Evolutionary conservation across 2,329 filamentous ascomycete genomes (phyloP).

Genomic region (Xylariaceae sp.): DNA sequence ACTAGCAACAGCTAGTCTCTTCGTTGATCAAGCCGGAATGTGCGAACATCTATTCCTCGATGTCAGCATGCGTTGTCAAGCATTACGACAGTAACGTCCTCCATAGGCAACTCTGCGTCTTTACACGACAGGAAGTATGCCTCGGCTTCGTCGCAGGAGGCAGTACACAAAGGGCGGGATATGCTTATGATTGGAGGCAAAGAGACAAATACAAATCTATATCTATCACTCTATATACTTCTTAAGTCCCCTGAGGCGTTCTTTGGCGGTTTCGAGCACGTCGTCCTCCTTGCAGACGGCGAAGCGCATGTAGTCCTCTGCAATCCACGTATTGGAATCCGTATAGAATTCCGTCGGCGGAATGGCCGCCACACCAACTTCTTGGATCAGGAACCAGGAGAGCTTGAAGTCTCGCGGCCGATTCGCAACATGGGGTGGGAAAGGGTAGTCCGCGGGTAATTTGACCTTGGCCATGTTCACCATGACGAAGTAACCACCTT

Average conservation of each 20-base stretch:
- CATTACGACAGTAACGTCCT: too few relatives aligned
- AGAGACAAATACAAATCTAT: too few relatives aligned
- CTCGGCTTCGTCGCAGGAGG: too few relatives aligned
- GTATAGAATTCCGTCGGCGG: conserved; percentile 98
- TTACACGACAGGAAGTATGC: too few relatives aligned
- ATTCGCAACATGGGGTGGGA: conserved; percentile 81
- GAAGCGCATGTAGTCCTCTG: conserved; percentile 90
- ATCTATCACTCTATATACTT: conserved; percentile 55
- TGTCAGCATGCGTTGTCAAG: too few relatives aligned
- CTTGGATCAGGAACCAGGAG: conserved; percentile 93
- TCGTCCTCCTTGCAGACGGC: conserved; percentile 95
- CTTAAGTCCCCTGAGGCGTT: conserved; percentile 67
- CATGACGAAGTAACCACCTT: conserved; percentile 96
- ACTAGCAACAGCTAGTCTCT: too few relatives aligned
- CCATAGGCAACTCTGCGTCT: too few relatives aligned
- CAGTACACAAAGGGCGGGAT: too few relatives aligned
- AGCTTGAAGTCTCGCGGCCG: conserved; percentile 92
- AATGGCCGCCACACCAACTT: conserved; percentile 92
- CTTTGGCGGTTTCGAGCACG: conserved; percentile 74
- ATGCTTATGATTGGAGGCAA: too few relatives aligned
- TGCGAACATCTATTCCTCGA: too few relatives aligned
- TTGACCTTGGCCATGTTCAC: conserved; percentile 89
- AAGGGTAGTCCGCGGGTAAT: conserved; percentile 77
- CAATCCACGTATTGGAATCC: conserved; percentile 73
- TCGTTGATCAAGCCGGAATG: too few relatives aligned